Percentiles rank a stretch among this genome's conserved stretches.
Evolutionary conservation across 1,139 yeast genomes (phyloP).

Genomic region (Geotrichum carabidarum): DNA sequence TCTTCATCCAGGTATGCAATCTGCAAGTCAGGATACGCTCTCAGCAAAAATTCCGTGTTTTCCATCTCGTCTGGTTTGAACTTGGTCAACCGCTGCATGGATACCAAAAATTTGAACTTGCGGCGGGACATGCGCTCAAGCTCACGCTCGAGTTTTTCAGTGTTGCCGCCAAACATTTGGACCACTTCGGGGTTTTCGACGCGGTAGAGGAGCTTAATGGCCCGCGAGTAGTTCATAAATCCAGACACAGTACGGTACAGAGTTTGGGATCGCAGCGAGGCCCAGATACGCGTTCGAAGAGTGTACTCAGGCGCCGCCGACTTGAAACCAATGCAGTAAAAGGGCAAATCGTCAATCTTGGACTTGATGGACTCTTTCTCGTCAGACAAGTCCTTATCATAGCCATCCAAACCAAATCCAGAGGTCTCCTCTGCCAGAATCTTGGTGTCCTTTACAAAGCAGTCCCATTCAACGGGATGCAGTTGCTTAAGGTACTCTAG

Average conservation of each 20-base stretch:
- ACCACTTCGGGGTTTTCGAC: conserved; percentile 99
- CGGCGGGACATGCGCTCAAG: conserved; percentile 98
- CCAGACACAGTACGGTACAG: conserved; percentile 98
- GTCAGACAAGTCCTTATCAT: conserved; percentile 49
- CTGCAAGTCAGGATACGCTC: conserved; percentile 98
- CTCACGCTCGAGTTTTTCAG: conserved; percentile 90
- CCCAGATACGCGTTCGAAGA: conserved; percentile 98
- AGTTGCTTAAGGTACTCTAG: conserved; percentile 94
- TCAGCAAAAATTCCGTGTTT: conserved; percentile 92
- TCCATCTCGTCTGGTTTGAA: conserved; percentile 97
- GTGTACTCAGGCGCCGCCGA: conserved; percentile 99
- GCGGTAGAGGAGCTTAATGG: conserved; percentile 92
- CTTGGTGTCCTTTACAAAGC: conserved; percentile 97
- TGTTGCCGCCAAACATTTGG: conserved; percentile 96
- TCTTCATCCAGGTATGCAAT: conserved; percentile 97
- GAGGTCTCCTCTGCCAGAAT: conserved; percentile 85
- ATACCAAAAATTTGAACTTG: conserved; percentile 92
- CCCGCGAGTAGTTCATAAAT: conserved; percentile 98
- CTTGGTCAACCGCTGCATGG: conserved; percentile 97
- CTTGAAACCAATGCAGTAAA: conserved; percentile 98
- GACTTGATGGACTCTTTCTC: conserved; percentile 68
- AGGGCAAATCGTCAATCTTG: conserved; percentile 94
- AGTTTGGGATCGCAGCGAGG: conserved; percentile 96
- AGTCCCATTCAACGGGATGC: conserved; percentile 99
- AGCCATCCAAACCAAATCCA: conserved; percentile 30